These are phyloP conservation scores for Colletotrichum sp. DNA, from an alignment of 2,329 filamentous ascomycete species.

Conservation along the genomic window DNA sequence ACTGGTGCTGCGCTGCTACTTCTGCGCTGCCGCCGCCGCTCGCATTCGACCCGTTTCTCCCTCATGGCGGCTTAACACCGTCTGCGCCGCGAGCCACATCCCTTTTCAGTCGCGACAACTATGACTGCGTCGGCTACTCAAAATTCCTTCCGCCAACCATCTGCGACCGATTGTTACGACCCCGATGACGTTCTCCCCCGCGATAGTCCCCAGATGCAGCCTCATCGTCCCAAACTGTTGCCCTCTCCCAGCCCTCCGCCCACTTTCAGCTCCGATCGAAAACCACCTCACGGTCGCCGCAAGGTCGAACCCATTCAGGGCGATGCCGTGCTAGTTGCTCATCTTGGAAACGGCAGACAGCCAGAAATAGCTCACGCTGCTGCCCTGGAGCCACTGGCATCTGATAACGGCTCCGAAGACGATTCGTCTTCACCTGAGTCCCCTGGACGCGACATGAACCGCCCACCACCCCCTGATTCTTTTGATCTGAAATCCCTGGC, in stretches of 20 bases:
- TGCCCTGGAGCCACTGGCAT: slow-evolving; percentile 55
- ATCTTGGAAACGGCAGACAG: slow-evolving; percentile 66
- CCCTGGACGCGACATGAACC: slow-evolving; percentile 7
- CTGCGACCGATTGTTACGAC: slow-evolving; percentile 42
- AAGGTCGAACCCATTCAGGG: slow-evolving; percentile 63
- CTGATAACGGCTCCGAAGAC: slow-evolving; percentile 17
- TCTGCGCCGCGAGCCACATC: slow-evolving; percentile 13
- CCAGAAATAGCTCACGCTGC: slow-evolving; percentile 68
- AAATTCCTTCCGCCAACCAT: slow-evolving; percentile 33
- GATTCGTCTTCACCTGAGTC: slow-evolving; percentile 17
- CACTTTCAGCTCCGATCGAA: slow-evolving; percentile 41
- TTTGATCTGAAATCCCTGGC: slow-evolving; percentile 35
- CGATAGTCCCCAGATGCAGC: slow-evolving; percentile 42
- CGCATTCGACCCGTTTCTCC: not conserved
- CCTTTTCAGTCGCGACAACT: slow-evolving; percentile 33
- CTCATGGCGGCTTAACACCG: slow-evolving; percentile 36
- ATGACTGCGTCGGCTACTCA: slow-evolving; percentile 45
- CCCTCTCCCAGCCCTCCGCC: slow-evolving; percentile 53
- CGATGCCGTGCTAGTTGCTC: slow-evolving; percentile 70
- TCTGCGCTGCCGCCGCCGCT: not conserved
- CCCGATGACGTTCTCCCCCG: slow-evolving; percentile 46
- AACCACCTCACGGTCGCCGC: slow-evolving; percentile 56
- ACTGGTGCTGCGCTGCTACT: not conserved
- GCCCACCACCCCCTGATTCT: not conserved
- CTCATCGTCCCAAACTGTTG: slow-evolving; percentile 18